Evolutionary conservation across 169 alveolate genomes (phyloP).

Genomic region (Plasmodium knowlesi): DNA sequence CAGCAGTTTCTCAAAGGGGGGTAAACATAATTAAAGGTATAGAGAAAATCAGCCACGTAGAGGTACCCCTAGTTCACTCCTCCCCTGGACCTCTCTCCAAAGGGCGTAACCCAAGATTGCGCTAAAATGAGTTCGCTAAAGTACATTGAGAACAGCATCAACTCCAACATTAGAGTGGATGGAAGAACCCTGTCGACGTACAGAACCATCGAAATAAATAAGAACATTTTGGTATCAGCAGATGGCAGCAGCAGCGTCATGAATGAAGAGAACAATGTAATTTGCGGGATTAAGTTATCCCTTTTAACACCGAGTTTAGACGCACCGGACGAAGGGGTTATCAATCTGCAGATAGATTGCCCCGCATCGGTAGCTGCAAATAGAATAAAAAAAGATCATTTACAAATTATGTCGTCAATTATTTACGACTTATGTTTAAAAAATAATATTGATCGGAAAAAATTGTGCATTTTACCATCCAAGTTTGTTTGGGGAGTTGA

Average conservation of each 20-base stretch:
- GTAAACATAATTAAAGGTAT: background rate
- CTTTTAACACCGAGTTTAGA: slow-evolving; percentile 29
- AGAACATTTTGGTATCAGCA: slow-evolving; percentile 55
- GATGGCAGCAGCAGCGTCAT: slow-evolving; percentile 74
- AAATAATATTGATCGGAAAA: slow-evolving; percentile 70
- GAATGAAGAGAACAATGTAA: slow-evolving; percentile 73
- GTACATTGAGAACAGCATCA: slow-evolving; percentile 59
- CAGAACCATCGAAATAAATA: slow-evolving; percentile 64
- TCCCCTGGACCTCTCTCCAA: background rate
- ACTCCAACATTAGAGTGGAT: slow-evolving; percentile 51
- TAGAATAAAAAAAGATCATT: slow-evolving; percentile 68
- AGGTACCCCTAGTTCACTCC: background rate
- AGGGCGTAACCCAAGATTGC: background rate
- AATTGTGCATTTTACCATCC: slow-evolving; percentile 78
- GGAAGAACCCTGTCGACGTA: slow-evolving; percentile 54
- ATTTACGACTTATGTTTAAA: slow-evolving; percentile 73
- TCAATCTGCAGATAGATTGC: slow-evolving; percentile 67
- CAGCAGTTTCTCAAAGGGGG: background rate
- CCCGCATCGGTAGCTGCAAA: slow-evolving; percentile 73
- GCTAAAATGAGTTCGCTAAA: slow-evolving; percentile 62
- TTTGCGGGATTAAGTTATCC: slow-evolving; percentile 63
- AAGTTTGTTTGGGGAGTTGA: slow-evolving; percentile 82
- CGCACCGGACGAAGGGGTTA: slow-evolving; percentile 48
- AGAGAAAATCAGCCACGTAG: background rate
- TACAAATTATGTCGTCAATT: slow-evolving; percentile 63